Conservation (phyloP, 148 eudicot genomes). For the Spergularia marina region DNA sequence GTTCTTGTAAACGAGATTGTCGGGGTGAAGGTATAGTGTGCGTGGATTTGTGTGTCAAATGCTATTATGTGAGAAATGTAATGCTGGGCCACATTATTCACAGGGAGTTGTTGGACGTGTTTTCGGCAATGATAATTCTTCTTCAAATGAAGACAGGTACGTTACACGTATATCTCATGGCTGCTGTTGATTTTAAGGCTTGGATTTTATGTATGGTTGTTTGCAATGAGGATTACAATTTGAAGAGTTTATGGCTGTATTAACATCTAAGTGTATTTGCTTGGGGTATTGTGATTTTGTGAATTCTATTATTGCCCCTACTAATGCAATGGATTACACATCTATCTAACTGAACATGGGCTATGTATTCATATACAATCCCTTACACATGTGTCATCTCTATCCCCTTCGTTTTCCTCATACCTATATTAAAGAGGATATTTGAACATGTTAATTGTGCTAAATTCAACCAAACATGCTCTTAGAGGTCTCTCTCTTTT, state of each 20-base stretch:
- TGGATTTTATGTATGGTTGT: too few species aligned
- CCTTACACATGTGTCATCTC: background rate
- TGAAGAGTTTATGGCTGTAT: too few species aligned
- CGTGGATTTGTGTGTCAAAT: background rate
- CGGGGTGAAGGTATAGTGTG: background rate
- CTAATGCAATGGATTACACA: background rate
- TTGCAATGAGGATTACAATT: too few species aligned
- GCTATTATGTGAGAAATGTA: background rate
- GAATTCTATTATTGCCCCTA: background rate
- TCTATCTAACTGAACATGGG: background rate
- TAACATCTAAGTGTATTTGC: too few species aligned
- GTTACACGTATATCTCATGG: background rate
- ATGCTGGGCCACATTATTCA: conserved; percentile 19
- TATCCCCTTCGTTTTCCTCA: background rate
- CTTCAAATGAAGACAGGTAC: conserved; percentile 83
- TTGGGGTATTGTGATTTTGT: too few species aligned
- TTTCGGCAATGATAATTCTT: conserved; percentile 81
- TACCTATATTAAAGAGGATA: background rate
- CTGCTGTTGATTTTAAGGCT: background rate
- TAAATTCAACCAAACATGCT: background rate
- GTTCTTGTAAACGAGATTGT: too few species aligned
- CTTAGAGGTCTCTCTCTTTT: background rate
- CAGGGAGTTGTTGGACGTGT: conserved; percentile 95
- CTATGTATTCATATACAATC: background rate
- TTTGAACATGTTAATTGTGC: background rate